Evolutionary conservation across 192 early-diverging fungal species (phyloP).

Genomic region (Rhizoclosmatium globosum): DNA sequence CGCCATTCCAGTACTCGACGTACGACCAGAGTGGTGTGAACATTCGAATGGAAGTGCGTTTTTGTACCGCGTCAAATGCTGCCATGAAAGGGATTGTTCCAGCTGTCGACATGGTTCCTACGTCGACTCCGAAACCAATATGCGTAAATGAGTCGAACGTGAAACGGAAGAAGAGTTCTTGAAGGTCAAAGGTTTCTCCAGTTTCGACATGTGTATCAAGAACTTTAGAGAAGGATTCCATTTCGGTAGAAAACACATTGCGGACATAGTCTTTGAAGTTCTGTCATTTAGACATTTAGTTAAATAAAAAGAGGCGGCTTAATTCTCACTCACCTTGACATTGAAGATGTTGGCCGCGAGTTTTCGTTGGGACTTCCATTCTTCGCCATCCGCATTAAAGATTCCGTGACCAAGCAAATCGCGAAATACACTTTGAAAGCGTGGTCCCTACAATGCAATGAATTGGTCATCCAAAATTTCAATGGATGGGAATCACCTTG

Average conservation of each 20-base stretch:
- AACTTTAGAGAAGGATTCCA: constrained; percentile 35
- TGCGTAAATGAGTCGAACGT: constrained; percentile 49
- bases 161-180: constrained; percentile 51
- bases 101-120: background rate
- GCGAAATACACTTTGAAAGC: background rate
- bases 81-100: constrained; percentile 32
- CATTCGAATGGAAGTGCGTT: constrained; percentile 25
- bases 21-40: constrained; percentile 32
- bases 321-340: constrained; percentile 17
- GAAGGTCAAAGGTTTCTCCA: constrained; percentile 39
- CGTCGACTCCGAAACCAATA: constrained; percentile 46
- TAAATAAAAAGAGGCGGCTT: background rate
- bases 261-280: constrained; percentile 48
- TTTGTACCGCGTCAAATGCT: constrained; percentile 47
- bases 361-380: constrained; percentile 71
- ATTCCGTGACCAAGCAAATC: constrained; percentile 52
- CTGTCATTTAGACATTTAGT: background rate
- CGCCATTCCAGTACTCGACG: background rate
- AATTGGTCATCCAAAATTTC: background rate
- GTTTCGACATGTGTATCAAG: background rate
- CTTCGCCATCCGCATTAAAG: constrained; percentile 54
- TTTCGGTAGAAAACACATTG: constrained; percentile 46
- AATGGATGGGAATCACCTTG: constrained; percentile 16
- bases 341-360: constrained; percentile 55
- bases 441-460: background rate